Evolutionary conservation across 768 basidiomycete genomes (phyloP), one percentile per base, ranked within the genome.

Genomic region (Naganishia friedmannii): DNA sequence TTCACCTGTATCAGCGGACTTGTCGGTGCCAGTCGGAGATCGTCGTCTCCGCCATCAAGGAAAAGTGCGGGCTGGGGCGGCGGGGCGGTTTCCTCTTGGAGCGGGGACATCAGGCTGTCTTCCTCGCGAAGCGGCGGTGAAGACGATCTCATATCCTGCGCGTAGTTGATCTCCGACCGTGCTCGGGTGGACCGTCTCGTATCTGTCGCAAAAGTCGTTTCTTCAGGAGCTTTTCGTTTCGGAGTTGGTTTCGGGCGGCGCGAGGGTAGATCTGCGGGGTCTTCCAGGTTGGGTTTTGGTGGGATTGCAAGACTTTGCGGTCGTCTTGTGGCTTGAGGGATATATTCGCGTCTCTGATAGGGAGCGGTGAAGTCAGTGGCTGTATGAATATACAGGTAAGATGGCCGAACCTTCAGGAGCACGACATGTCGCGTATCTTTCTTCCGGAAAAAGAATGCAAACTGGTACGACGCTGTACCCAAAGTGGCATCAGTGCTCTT

Each of bases 401-500:
- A n/a, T 57, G 45, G 23, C 72, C 81, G n/a, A 60, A 90, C 93
- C 85, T 95, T 95, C 74, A 91, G 83, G 9, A 93, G 83, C 1
- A 93, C 85, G 0, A 90, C 87, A 79, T 94, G 91, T 13, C 77
- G 78, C 12, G 89, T 86, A 65, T 92, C 91, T 2, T 87, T 88
- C 80, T 88, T 88, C 28, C 91, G 86, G 73, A 94, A 84, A 82
- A 93, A 95, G 78, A 92, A 95, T 57, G 90, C 92, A 78, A 92
- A 93, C 73, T 95, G 93, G 76, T 94, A 95, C 0, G 85, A 86
- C 70, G 90, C 93, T 94, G 77, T 42, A 66, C 68, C 68, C 67
- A 29, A 19, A 29, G 65, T 60, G 32, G 53, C 5, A 57, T 51
- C 15, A 53, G 23, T 53, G 57, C 10, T 21, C 26, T 23, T 9